A percentile compares a stretch with the other conserved stretches of the same genome.
Conservation (phyloP, 257 asterid species). For the Forsythia viridissima region DNA sequence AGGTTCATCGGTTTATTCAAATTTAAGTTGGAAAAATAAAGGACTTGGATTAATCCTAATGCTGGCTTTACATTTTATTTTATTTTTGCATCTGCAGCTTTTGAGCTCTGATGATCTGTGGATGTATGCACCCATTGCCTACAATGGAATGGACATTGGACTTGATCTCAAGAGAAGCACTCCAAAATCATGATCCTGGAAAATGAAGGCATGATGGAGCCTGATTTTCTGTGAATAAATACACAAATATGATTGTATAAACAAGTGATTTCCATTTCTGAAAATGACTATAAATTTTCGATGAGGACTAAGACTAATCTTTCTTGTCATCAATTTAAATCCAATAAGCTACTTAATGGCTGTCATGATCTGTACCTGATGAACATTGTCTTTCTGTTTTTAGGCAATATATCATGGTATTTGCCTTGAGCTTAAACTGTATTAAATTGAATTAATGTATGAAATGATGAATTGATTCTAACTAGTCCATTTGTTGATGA, state of each 20-base stretch:
- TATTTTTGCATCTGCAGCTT: constrained; percentile 33
- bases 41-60: neutral
- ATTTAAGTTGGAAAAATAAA: neutral
- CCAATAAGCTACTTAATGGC: constrained; percentile 15
- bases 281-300: constrained; percentile 9
- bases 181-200: constrained; percentile 26
- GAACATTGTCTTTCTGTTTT: neutral
- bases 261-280: neutral
- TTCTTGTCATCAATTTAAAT: constrained; percentile 16
- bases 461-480: constrained; percentile 5
- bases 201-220: constrained; percentile 8
- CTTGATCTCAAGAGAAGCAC: constrained; percentile 38
- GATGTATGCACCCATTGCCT: constrained; percentile 72
- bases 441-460: constrained; percentile 13
- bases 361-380: neutral
- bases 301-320: constrained; percentile 21
- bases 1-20: neutral
- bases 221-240: constrained; percentile 32
- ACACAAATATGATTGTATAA: constrained; percentile 4
- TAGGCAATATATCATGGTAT: neutral
- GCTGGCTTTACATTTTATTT: neutral
- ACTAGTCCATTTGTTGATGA: neutral
- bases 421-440: constrained; percentile 26
- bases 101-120: constrained; percentile 68
- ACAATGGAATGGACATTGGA: constrained; percentile 67